Evolutionary conservation across 2,329 filamentous ascomycete genomes (phyloP).

Genomic region (Macrophomina tecta): DNA sequence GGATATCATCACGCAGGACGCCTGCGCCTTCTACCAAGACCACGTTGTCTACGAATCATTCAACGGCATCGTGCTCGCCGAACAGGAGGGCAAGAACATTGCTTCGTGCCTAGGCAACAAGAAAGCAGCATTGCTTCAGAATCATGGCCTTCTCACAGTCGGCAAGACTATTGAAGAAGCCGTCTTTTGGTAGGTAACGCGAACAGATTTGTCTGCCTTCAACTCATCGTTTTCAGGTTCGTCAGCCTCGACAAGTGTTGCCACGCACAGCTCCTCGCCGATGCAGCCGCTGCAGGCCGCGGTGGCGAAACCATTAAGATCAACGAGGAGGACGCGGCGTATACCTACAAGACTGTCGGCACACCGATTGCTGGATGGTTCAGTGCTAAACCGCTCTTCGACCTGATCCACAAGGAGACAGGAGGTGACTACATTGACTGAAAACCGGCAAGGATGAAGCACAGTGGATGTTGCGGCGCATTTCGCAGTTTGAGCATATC

Average conservation of each 20-base stretch:
- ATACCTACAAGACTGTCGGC: slow-evolving; percentile 71
- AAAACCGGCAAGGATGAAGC: not conserved
- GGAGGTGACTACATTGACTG: slow-evolving; percentile 17
- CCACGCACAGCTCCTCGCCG: slow-evolving; percentile 59
- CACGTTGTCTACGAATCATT: slow-evolving; percentile 60
- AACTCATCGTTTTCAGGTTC: slow-evolving; percentile 40
- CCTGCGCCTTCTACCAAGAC: slow-evolving; percentile 62
- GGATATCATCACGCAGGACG: slow-evolving; percentile 65
- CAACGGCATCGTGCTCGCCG: slow-evolving; percentile 60
- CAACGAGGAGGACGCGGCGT: slow-evolving; percentile 69
- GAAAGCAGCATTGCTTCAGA: slow-evolving; percentile 60
- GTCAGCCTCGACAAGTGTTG: slow-evolving; percentile 61
- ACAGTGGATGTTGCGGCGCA: too few relatives aligned
- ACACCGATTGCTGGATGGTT: slow-evolving; percentile 70
- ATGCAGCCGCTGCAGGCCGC: slow-evolving; percentile 64
- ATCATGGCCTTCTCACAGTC: slow-evolving; percentile 60
- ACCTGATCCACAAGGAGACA: slow-evolving; percentile 63
- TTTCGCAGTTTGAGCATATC: not conserved
- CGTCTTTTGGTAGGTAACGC: slow-evolving; percentile 52
- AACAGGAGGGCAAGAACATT: slow-evolving; percentile 61
- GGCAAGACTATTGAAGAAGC: slow-evolving; percentile 58
- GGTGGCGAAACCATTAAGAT: slow-evolving; percentile 72
- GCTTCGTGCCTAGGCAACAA: slow-evolving; percentile 55
- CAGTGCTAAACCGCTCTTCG: slow-evolving; percentile 73
- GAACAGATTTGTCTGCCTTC: not conserved